These are phyloP conservation scores for Raphanus sativus DNA, from an alignment of 345 rosid species.

Conservation along the genomic window DNA sequence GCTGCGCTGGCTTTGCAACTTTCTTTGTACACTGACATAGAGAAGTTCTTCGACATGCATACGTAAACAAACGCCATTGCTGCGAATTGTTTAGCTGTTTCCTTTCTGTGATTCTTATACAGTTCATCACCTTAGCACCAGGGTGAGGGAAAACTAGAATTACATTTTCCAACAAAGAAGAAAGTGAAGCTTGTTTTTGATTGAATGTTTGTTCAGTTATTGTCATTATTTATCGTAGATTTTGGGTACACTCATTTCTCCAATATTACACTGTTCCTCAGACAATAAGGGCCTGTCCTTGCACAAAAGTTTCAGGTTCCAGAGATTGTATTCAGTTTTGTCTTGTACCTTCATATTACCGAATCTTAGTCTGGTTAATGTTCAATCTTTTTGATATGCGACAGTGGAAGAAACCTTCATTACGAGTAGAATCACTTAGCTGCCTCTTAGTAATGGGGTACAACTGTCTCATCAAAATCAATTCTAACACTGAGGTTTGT, in stretches of 20 bases:
- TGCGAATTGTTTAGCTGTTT: conserved; percentile 19
- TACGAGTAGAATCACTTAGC: too few relatives aligned
- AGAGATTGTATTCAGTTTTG: not conserved
- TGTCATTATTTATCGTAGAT: conserved; percentile 23
- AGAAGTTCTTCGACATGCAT: conserved; percentile 85
- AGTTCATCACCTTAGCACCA: conserved; percentile 19
- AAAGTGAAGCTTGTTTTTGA: conserved; percentile 21
- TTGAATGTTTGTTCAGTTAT: conserved; percentile 14
- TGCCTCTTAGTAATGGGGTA: not conserved
- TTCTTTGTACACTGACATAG: conserved; percentile 73
- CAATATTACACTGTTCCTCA: not conserved
- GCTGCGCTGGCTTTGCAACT: conserved; percentile 93
- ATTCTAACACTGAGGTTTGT: not conserved
- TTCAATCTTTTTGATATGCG: not conserved
- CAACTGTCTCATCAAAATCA: conserved; percentile 1
- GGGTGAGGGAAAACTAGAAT: conserved; percentile 10
- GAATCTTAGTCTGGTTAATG: not conserved
- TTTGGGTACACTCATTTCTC: not conserved
- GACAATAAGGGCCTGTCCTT: not conserved
- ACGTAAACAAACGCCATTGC: conserved; percentile 40
- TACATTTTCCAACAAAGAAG: conserved; percentile 18
- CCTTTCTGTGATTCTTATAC: conserved; percentile 3
- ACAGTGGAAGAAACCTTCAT: too few relatives aligned
- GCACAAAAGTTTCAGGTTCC: not conserved
- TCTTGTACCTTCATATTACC: not conserved